phyloP scores from a whole-genome alignment of 2,329 filamentous ascomycete genomes.

The Aspergillus aculeatus region DNA sequence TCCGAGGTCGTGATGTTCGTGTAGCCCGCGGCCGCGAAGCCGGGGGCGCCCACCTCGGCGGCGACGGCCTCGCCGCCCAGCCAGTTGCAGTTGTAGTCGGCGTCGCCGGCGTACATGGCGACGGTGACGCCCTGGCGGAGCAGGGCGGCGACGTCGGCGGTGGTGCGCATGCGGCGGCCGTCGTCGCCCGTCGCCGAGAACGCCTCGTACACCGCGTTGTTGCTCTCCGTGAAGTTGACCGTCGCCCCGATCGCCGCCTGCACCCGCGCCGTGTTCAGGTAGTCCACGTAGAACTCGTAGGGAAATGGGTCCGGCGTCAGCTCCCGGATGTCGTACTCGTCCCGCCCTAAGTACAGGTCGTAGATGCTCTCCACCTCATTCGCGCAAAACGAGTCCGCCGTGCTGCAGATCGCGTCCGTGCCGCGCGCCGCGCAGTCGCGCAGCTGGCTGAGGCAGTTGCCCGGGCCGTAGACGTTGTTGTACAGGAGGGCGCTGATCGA shows the following conservation, averaged over 20 bases:
- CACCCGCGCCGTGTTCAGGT: slow-evolving; percentile 3
- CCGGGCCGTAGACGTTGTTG: slow-evolving; percentile 8
- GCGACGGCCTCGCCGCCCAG: slow-evolving; percentile 9
- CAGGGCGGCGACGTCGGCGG: slow-evolving; percentile 1
- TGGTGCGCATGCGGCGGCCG: slow-evolving; percentile 8
- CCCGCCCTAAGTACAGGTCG: slow-evolving; percentile 7
- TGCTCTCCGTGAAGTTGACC: slow-evolving; percentile 9
- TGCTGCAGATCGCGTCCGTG: slow-evolving; percentile 5
- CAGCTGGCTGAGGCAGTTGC: slow-evolving; percentile 8
- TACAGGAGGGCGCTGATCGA: slow-evolving; percentile 9
- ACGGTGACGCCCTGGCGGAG: slow-evolving; percentile 6
- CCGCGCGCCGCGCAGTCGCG: slow-evolving; percentile 9
- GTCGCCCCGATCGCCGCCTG: slow-evolving; percentile 8
- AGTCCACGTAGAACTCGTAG: slow-evolving; percentile 9
- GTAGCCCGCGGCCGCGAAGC: slow-evolving; percentile 4
- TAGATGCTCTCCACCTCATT: slow-evolving; percentile 3
- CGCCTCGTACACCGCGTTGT: slow-evolving; percentile 5
- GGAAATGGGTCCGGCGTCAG: slow-evolving; percentile 9
- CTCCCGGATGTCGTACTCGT: slow-evolving; percentile 10
- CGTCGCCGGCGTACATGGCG: slow-evolving; percentile 8
- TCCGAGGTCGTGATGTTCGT: slow-evolving; percentile 8
- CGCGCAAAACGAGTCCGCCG: slow-evolving; percentile 4
- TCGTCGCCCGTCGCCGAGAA: slow-evolving; percentile 10
- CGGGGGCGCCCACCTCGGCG: not conserved
- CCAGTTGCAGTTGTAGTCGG: slow-evolving; percentile 12